These are phyloP conservation scores for Metschnikowia lunata DNA, from an alignment of 805 yeast genomes.

Conservation along the genomic window DNA sequence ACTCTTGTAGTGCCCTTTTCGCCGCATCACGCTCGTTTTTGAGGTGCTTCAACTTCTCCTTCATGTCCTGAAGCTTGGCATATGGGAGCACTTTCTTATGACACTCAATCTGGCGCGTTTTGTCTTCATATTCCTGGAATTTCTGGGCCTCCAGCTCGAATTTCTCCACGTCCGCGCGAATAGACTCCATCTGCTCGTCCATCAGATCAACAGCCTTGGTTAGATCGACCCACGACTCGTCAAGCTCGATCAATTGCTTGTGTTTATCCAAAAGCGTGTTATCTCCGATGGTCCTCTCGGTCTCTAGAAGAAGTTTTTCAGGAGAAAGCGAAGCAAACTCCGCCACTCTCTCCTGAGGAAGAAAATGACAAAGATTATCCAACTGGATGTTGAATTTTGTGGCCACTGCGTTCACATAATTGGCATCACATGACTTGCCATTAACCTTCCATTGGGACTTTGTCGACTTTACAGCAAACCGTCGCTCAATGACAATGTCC, in stretches of 20 bases:
- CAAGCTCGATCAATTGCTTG: conserved; percentile 49
- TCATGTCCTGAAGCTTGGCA: conserved; percentile 37
- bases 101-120: conserved; percentile 34
- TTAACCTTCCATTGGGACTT: conserved; percentile 55
- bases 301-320: conserved; percentile 66
- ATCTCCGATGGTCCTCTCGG: conserved; percentile 74
- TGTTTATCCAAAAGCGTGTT: conserved; percentile 56
- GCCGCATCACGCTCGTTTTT: conserved; percentile 35
- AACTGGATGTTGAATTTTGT: conserved; percentile 67
- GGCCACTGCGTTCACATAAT: conserved; percentile 42
- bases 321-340: conserved; percentile 82
- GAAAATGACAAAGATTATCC: conserved; percentile 87
- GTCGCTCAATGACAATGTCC: conserved; percentile 41
- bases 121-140: conserved; percentile 43
- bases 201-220: conserved; percentile 24
- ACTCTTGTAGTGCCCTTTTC: conserved; percentile 26
- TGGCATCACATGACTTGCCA: conserved; percentile 37
- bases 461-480: conserved; percentile 32
- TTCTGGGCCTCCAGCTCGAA: conserved; percentile 45
- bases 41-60: conserved; percentile 26
- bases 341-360: conserved; percentile 94
- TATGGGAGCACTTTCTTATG: conserved; percentile 40
- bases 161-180: conserved; percentile 34
- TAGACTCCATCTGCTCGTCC: conserved; percentile 25
- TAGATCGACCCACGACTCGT: conserved; percentile 33